A percentile compares a stretch with the other conserved stretches of the same genome.
phyloP scores from a whole-genome alignment of 176 grass and related monocot species.

The Themeda triandra region DNA sequence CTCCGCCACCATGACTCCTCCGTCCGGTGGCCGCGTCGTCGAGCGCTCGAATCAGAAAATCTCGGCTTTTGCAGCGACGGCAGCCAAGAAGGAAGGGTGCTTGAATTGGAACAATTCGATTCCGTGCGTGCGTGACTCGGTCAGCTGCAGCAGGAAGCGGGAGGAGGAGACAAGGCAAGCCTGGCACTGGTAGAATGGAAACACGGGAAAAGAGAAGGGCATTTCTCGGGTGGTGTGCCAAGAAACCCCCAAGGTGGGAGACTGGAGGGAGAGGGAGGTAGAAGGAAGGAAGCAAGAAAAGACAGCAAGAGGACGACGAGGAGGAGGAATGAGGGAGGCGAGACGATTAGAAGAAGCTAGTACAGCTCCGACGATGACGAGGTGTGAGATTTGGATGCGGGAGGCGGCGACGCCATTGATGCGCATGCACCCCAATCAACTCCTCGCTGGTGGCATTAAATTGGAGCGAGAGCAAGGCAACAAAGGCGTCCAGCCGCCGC shows the following conservation, averaged over 20 bases:
- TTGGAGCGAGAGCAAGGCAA: conserved; percentile 47
- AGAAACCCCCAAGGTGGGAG: neutral
- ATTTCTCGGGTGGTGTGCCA: neutral
- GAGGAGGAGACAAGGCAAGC: too few species aligned
- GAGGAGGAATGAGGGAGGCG: too few species aligned
- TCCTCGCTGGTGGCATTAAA: conserved; percentile 41
- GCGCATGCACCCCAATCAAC: neutral
- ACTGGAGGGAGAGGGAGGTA: neutral
- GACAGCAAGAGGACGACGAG: neutral
- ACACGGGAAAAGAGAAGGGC: neutral
- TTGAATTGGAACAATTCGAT: neutral
- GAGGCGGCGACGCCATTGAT: conserved; percentile 23
- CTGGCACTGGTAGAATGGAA: neutral
- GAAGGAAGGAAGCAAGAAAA: neutral
- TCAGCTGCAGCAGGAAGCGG: neutral
- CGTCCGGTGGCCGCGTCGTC: neutral
- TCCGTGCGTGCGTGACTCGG: neutral
- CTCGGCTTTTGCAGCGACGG: neutral
- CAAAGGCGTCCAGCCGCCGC: conserved; percentile 22
- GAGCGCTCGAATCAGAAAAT: neutral
- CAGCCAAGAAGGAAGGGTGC: neutral
- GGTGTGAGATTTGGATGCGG: conserved; percentile 8
- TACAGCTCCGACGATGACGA: neutral
- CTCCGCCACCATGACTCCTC: conserved; percentile 53
- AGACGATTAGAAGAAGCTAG: neutral